Evolutionary conservation across 768 basidiomycete genomes (phyloP), one percentile per base, ranked within the genome.

Genomic region (Serpula lacrymans): DNA sequence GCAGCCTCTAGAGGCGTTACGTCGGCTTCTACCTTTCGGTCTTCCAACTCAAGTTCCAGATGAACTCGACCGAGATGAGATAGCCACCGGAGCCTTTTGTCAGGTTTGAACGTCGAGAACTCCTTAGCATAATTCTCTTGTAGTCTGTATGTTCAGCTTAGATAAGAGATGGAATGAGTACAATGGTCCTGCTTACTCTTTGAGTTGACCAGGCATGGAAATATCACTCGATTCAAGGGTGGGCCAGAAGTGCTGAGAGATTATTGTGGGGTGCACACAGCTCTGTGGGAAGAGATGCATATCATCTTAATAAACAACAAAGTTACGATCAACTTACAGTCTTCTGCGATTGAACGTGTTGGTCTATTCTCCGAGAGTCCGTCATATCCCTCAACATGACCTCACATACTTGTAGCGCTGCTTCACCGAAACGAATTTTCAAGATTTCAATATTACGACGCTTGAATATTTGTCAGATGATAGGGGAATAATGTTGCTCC

Each of bases 301-400:
- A 33, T 26, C 16, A 28, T 23, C 28, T 12, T 18, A 34, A 31
- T n/a, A 17, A 32, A 40, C 23, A 42, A 41, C 22, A 28, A 5
- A 18, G 11, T 41, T 20, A 33, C 37, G 28, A 10, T 6, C 11
- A 25, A 54, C 82, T 50, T 52, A 91, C 90, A 34, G 67, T 44
- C 36, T 73, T 72, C 54, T 88, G 81, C 0, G 80, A 73, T 50
- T 95, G 90, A 2, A 98, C 78, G 58, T 87, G 85, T n/a, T 79
- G 78, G 58, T 98, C 89, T 35, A 85, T 87, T 24, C 91, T 78
- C 53, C 82, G 84, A 28, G 95, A 96, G 60, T 98, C 93, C 3
- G 90, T 86, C 81, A 98, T 88, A 59, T 99, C 96, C 55, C 83
- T 88, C 56, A 98, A 68, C 96, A 99, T 98, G 40, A 99, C 93